Percentiles rank a stretch among this genome's conserved stretches.
phyloP scores from a whole-genome alignment of 163 green algal species.

The Coccomyxa subellipsoidea region DNA sequence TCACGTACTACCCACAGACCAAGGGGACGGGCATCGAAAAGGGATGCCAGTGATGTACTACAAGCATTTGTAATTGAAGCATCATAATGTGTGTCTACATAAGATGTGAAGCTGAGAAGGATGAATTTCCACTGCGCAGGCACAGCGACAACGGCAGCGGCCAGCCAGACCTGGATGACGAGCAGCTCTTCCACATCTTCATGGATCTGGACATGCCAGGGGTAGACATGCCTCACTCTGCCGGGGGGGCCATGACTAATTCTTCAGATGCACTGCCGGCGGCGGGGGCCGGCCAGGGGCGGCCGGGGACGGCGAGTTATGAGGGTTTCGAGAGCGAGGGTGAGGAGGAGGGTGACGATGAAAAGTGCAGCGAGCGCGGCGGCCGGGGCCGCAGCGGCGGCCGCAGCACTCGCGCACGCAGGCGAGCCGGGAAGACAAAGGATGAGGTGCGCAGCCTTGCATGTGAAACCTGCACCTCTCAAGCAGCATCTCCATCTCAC shows the following conservation, averaged over 20 bases:
- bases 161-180: not conserved
- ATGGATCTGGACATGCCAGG: conserved; percentile 17
- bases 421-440: not conserved
- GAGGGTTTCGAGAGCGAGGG: too few species aligned
- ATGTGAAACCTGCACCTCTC: too few species aligned
- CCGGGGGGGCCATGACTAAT: not conserved
- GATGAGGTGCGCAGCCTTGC: too few species aligned
- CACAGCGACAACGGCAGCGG: not conserved
- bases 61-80: too few species aligned
- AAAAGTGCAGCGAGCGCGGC: not conserved
- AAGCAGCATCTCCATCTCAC: too few species aligned
- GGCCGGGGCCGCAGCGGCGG: not conserved
- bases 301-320: not conserved
- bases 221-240: not conserved
- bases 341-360: not conserved
- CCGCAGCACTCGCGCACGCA: not conserved
- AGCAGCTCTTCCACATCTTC: conserved; percentile 6
- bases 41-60: too few species aligned
- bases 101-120: too few species aligned
- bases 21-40: too few species aligned
- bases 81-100: too few species aligned
- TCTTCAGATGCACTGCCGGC: not conserved
- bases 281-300: not conserved
- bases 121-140: too few species aligned
- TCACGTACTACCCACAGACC: too few species aligned